Evolutionary conservation across 805 yeast species (phyloP).

Genomic region (Myxozyma sirexii): DNA sequence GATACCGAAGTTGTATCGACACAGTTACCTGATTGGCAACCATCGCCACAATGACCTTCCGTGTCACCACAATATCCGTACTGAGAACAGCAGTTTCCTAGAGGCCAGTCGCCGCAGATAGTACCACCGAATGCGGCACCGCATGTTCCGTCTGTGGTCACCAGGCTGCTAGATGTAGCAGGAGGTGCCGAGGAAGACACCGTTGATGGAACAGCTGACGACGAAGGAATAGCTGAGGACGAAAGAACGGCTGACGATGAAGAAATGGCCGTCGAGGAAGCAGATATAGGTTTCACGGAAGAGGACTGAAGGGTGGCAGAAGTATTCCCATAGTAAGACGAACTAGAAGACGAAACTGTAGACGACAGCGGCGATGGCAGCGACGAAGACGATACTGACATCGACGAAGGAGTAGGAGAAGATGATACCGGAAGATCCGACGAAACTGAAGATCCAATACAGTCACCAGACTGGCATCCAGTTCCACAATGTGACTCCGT

Average conservation of each 20-base stretch:
- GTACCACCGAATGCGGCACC: slow-evolving; percentile 13
- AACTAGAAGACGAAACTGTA: slow-evolving; percentile 5
- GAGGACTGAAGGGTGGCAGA: too few relatives aligned
- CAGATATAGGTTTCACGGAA: too few relatives aligned
- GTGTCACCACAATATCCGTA: slow-evolving; percentile 25
- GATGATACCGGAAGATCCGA: not conserved
- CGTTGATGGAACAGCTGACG: not conserved
- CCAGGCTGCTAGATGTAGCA: slow-evolving; percentile 11
- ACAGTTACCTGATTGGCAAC: slow-evolving; percentile 16
- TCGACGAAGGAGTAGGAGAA: too few relatives aligned
- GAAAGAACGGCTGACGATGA: not conserved
- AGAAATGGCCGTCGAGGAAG: not conserved
- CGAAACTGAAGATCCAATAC: not conserved
- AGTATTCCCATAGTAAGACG: too few relatives aligned
- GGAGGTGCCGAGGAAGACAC: slow-evolving; percentile 5
- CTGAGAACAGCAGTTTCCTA: slow-evolving; percentile 26
- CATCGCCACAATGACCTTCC: slow-evolving; percentile 18
- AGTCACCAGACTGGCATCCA: slow-evolving; percentile 22
- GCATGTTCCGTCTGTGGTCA: slow-evolving; percentile 29
- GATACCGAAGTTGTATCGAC: not conserved
- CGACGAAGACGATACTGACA: not conserved
- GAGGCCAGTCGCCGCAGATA: slow-evolving; percentile 25
- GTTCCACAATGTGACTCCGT: slow-evolving; percentile 8
- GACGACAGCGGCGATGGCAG: not conserved
- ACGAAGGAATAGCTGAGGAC: not conserved